Conservation (phyloP, 2,329 filamentous ascomycete species). For the Aspergillus hiratsukae region DNA sequence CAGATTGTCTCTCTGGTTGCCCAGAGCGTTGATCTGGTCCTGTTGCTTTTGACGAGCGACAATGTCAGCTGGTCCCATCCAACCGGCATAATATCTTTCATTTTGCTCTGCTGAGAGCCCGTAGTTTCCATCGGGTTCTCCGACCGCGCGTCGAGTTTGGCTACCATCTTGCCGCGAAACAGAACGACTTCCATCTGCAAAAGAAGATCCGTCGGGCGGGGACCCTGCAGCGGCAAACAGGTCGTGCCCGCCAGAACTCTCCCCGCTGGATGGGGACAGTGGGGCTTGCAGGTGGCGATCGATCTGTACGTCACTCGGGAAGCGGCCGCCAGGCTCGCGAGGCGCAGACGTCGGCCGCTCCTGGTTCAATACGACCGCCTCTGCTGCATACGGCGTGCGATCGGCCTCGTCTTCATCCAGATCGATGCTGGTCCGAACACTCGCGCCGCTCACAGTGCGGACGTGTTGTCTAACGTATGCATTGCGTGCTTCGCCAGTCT, state of each 20-base stretch:
- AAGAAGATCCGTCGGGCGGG: conserved; percentile 44
- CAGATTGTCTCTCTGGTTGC: conserved; percentile 2
- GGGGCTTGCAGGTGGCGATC: conserved; percentile 78
- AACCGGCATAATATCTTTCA: conserved; percentile 48
- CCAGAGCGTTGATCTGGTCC: conserved; percentile 2
- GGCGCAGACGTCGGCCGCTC: conserved; percentile 37
- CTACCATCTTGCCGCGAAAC: conserved; percentile 17
- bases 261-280: conserved; percentile 74
- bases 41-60: conserved; percentile 19
- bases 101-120: conserved; percentile 20
- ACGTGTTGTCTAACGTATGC: conserved; percentile 81
- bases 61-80: conserved; percentile 47
- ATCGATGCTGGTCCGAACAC: conserved; percentile 63
- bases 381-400: conserved; percentile 60
- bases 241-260: conserved; percentile 66
- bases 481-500: conserved; percentile 79
- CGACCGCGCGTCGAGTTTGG: conserved; percentile 11
- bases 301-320: conserved; percentile 89
- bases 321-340: conserved; percentile 88
- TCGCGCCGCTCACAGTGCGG: conserved; percentile 67
- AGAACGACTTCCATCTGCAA: conserved; percentile 33
- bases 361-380: conserved; percentile 38
- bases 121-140: conserved; percentile 6
- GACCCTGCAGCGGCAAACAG: conserved; percentile 56
- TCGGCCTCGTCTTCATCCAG: conserved; percentile 72